These are phyloP conservation scores for Epicoccum sorghinum DNA, from an alignment of 2,329 filamentous ascomycete genomes.

Conservation along the genomic window DNA sequence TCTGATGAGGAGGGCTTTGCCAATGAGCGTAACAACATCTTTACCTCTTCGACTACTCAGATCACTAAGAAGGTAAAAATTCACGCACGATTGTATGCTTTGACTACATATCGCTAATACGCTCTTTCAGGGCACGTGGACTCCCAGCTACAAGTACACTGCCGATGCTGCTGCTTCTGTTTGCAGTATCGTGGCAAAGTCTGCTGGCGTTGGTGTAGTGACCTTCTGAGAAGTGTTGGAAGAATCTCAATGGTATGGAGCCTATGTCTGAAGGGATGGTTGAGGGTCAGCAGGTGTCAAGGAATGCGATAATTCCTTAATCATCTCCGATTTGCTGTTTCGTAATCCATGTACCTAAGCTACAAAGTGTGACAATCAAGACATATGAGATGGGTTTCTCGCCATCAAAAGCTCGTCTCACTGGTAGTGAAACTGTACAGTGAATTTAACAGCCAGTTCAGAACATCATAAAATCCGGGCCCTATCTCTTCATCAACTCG, in stretches of 20 bases:
- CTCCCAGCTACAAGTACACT: slow-evolving; percentile 61
- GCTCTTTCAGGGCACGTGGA: slow-evolving; percentile 53
- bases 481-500: too few relatives aligned
- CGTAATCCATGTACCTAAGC: too few relatives aligned
- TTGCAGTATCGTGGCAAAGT: slow-evolving; percentile 37
- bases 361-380: too few relatives aligned
- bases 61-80: slow-evolving; percentile 45
- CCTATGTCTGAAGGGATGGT: too few relatives aligned
- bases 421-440: too few relatives aligned
- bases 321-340: too few relatives aligned
- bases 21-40: slow-evolving; percentile 54
- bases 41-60: slow-evolving; percentile 48
- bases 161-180: slow-evolving; percentile 32
- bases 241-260: not conserved
- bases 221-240: slow-evolving; percentile 28
- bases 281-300: too few relatives aligned
- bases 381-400: too few relatives aligned
- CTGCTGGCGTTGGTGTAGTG: slow-evolving; percentile 40
- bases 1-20: slow-evolving; percentile 59
- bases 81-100: not conserved
- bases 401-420: too few relatives aligned
- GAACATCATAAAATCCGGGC: too few relatives aligned
- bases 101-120: slow-evolving; percentile 27
- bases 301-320: too few relatives aligned
- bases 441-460: too few relatives aligned